Evolutionary conservation across 23 red algal genomes (phyloP).

Genomic region (Porphyridium purpureum): DNA sequence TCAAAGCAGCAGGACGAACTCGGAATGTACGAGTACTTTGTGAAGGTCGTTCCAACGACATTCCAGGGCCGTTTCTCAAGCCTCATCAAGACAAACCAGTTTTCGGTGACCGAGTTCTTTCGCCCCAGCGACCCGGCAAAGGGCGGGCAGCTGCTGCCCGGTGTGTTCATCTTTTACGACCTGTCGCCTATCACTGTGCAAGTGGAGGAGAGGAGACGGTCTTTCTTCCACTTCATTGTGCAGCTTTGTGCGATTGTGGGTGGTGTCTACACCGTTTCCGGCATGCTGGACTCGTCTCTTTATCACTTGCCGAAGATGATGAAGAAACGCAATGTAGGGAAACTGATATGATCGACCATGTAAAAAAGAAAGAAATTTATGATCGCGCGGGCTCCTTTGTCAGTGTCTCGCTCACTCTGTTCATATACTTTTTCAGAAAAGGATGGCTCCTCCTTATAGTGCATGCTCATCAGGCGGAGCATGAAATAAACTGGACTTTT

Average conservation of each 20-base stretch:
- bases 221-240: slow-evolving; percentile 86
- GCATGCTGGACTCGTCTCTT: slow-evolving; percentile 29
- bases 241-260: slow-evolving; percentile 93
- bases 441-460: too few relatives aligned
- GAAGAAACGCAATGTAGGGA: too few relatives aligned
- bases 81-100: slow-evolving; percentile 37
- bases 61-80: slow-evolving; percentile 21
- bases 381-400: too few relatives aligned
- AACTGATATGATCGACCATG: too few relatives aligned
- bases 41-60: slow-evolving; percentile 71
- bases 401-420: too few relatives aligned
- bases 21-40: slow-evolving; percentile 70
- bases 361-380: too few relatives aligned
- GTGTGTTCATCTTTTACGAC: slow-evolving; percentile 83
- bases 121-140: slow-evolving; percentile 15
- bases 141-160: slow-evolving; percentile 27
- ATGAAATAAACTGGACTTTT: too few relatives aligned
- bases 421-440: too few relatives aligned
- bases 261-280: slow-evolving; percentile 67
- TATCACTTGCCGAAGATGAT: slow-evolving; percentile 1
- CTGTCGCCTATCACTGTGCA: slow-evolving; percentile 64
- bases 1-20: too few relatives aligned
- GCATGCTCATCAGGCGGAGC: too few relatives aligned
- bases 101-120: slow-evolving; percentile 1
- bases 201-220: too few relatives aligned